These are phyloP conservation scores for Lathyrus sativus DNA, from an alignment of 306 rosid species.

Conservation along the genomic window DNA sequence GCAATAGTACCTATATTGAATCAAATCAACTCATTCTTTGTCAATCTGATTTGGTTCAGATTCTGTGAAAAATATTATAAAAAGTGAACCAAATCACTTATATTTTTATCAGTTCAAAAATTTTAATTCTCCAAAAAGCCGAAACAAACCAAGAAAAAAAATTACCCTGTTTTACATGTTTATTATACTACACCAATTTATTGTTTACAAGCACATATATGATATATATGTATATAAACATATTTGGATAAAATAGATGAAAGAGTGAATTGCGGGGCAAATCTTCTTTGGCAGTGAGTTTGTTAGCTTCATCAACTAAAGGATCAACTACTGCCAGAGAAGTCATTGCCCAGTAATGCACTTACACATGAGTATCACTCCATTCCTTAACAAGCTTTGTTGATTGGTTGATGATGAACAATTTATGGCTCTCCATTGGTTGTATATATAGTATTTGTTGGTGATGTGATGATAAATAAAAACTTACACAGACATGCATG, in stretches of 20 bases:
- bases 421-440: not conserved
- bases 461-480: constrained; percentile 24
- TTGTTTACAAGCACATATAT: not conserved
- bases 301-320: not conserved
- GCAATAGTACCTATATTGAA: no score
- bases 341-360: constrained; percentile 71
- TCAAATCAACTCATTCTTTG: no score
- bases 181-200: not conserved
- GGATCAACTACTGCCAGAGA: constrained; percentile 48
- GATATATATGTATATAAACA: not conserved
- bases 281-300: constrained; percentile 74
- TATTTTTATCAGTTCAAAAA: no score
- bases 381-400: constrained; percentile 15
- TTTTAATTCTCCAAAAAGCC: no score
- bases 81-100: no score
- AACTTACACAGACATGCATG: not conserved
- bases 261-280: constrained; percentile 64
- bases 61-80: no score
- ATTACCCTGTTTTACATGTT: no score
- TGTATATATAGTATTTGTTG: constrained; percentile 42
- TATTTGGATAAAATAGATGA: not conserved
- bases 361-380: constrained; percentile 29
- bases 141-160: no score
- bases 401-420: constrained; percentile 1
- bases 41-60: no score